phyloP scores from a whole-genome alignment of 2,329 filamentous ascomycete species.

The Aspergillus ochraceoroseus region DNA sequence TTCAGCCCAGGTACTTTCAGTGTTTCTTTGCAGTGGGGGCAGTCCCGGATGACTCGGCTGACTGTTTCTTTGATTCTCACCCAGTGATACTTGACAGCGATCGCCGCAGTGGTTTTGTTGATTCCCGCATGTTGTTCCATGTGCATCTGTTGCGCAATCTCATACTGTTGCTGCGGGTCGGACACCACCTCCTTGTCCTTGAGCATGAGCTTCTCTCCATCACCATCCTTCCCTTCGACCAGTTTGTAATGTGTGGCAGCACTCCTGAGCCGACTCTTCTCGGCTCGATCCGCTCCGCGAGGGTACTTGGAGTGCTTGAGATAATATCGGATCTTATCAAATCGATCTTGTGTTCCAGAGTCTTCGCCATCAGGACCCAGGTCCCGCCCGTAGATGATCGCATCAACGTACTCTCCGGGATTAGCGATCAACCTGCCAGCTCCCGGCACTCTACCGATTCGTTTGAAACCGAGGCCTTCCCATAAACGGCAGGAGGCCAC shows the following conservation, averaged over 20 bases:
- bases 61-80: conserved; percentile 97
- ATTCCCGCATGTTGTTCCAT: conserved; percentile 77
- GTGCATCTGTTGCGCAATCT: conserved; percentile 77
- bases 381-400: conserved; percentile 70
- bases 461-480: conserved; percentile 88
- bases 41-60: conserved; percentile 88
- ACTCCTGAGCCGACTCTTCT: conserved; percentile 89
- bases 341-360: conserved; percentile 87
- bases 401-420: conserved; percentile 65
- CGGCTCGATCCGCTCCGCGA: conserved; percentile 83
- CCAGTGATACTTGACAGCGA: conserved; percentile 95
- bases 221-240: conserved; percentile 47
- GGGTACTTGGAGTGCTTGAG: conserved; percentile 93
- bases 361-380: conserved; percentile 65
- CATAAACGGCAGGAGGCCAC: conserved; percentile 84
- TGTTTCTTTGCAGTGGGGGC: conserved; percentile 78
- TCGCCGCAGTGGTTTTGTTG: conserved; percentile 94
- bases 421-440: conserved; percentile 66
- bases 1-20: conserved; percentile 52
- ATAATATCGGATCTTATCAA: conserved; percentile 98
- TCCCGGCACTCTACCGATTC: conserved; percentile 75
- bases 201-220: conserved; percentile 75
- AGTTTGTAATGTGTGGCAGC: conserved; percentile 95
- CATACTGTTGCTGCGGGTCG: conserved; percentile 82
- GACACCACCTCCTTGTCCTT: conserved; percentile 97